Percentiles rank a stretch among this genome's conserved stretches.
Conservation (phyloP, 495 filamentous ascomycete genomes). For the Achaetomiella virescens region DNA sequence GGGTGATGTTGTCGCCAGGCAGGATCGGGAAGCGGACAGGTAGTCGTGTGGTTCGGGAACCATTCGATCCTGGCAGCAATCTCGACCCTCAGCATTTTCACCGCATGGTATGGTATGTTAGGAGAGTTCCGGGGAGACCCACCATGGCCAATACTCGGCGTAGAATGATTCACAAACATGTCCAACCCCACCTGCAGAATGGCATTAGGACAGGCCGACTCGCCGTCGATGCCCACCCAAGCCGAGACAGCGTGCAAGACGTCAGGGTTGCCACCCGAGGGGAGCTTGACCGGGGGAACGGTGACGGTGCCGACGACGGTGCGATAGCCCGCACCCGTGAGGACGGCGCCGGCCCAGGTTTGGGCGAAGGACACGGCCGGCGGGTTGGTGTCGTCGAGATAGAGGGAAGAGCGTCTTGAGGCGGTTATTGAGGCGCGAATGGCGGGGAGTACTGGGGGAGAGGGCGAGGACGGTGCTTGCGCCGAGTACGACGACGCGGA, state of each 20-base stretch:
- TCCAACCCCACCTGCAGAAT: conserved; percentile 7
- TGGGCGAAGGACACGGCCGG: conserved; percentile 48
- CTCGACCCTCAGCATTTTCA: too few relatives aligned
- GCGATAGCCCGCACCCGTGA: conserved; percentile 37
- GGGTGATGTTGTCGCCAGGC: background rate
- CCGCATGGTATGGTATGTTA: too few relatives aligned
- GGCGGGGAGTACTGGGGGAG: conserved; percentile 2
- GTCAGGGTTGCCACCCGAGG: conserved; percentile 1
- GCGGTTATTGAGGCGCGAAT: conserved; percentile 2
- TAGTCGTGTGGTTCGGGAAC: background rate
- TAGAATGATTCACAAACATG: conserved; percentile 4
- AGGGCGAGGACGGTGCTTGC: background rate
- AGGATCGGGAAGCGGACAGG: background rate
- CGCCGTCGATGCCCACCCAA: conserved; percentile 16
- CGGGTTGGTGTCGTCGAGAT: conserved; percentile 39
- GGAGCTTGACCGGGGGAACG: conserved; percentile 9
- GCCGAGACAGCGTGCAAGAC: conserved; percentile 15
- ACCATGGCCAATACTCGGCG: conserved; percentile 6
- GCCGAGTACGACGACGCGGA: conserved; percentile 9
- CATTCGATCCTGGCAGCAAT: conserved; percentile 9
- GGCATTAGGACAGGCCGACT: background rate
- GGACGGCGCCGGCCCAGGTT: conserved; percentile 19
- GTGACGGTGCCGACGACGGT: conserved; percentile 5
- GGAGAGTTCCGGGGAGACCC: background rate
- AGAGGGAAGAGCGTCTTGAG: conserved; percentile 42